These are phyloP conservation scores for Acacia confusa DNA, from an alignment of 306 rosid genomes.

Conservation along the genomic window DNA sequence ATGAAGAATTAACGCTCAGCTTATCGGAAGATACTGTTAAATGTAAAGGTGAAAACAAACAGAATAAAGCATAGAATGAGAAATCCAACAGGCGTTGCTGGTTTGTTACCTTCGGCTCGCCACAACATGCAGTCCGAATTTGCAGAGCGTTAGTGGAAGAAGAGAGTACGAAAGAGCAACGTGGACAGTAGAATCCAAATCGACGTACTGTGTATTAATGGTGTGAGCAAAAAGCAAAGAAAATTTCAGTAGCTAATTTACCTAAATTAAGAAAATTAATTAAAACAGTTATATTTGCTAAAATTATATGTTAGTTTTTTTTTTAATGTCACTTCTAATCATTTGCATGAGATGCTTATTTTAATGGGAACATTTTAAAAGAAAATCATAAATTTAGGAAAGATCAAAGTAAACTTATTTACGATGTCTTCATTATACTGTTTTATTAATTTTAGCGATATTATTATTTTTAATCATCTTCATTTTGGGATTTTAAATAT, in stretches of 20 bases:
- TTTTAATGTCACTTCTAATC: too few species aligned
- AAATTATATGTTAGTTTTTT: too few species aligned
- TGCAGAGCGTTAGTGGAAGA: neutral
- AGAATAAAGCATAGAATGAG: neutral
- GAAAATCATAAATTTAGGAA: too few species aligned
- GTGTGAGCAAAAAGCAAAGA: neutral
- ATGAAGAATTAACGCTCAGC: neutral
- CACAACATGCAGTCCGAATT: neutral
- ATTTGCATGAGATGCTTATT: too few species aligned
- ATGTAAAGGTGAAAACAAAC: neutral
- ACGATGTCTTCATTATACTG: too few species aligned
- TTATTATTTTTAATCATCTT: neutral
- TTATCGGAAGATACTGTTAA: neutral
- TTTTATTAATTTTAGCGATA: too few species aligned
- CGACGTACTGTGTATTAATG: neutral
- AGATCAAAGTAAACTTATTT: too few species aligned
- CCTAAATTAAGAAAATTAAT: too few species aligned
- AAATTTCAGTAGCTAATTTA: too few species aligned
- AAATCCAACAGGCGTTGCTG: neutral
- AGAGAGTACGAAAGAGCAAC: neutral
- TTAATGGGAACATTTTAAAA: too few species aligned
- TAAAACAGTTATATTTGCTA: neutral
- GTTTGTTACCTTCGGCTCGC: neutral
- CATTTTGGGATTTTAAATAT: neutral
- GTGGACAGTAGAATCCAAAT: neutral